phyloP scores from a whole-genome alignment of 2,329 filamentous ascomycete genomes.

The Trichophyton simii region DNA sequence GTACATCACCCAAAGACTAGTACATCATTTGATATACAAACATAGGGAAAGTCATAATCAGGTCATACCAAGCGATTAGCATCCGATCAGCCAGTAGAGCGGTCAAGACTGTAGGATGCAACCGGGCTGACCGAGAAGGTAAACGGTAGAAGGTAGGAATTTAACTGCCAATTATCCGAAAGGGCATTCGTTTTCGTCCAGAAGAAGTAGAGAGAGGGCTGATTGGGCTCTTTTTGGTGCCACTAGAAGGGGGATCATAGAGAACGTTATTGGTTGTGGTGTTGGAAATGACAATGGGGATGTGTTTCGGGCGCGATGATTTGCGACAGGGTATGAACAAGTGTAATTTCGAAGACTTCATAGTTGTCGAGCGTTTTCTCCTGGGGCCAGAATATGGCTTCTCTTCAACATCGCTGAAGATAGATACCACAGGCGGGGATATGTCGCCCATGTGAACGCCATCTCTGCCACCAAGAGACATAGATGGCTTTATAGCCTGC shows the following conservation, averaged over 20 bases:
- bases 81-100: neutral
- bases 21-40: neutral
- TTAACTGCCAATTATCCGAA: neutral
- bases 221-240: neutral
- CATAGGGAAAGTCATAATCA: neutral
- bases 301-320: neutral
- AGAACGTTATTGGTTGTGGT: neutral
- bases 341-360: constrained; percentile 13
- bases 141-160: neutral
- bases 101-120: neutral
- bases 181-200: neutral
- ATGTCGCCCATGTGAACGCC: neutral
- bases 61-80: neutral
- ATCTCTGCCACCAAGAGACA: neutral
- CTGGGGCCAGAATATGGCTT: neutral
- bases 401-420: neutral
- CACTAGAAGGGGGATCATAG: neutral
- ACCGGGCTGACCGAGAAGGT: neutral
- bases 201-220: neutral
- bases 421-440: neutral
- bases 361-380: neutral
- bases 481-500: neutral
- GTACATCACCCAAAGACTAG: neutral
- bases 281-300: constrained; percentile 2
- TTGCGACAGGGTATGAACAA: neutral